Percentiles rank a stretch among this genome's conserved stretches.
Conservation (phyloP, 176 grass and related monocot species). For the Musa beccarii region DNA sequence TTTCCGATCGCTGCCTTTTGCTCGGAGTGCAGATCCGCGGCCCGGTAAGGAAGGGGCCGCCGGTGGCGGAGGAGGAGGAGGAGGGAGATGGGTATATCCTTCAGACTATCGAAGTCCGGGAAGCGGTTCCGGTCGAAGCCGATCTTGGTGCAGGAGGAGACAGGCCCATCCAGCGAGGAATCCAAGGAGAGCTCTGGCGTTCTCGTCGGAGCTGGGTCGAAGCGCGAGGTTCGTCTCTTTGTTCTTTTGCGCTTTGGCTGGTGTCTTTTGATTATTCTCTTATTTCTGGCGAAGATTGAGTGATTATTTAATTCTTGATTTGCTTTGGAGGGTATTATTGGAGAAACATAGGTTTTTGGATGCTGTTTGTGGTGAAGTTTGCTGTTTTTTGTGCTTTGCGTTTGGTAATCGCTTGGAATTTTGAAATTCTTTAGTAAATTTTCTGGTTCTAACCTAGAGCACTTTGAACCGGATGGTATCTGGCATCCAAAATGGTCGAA, state of each 20-base stretch:
- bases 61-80: background rate
- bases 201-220: background rate
- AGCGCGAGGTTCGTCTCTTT: constrained; percentile 21
- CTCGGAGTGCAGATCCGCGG: too few relatives aligned
- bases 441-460: background rate
- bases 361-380: too few relatives aligned
- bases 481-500: background rate
- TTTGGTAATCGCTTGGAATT: too few relatives aligned
- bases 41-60: background rate
- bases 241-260: background rate
- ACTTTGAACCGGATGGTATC: background rate
- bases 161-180: constrained; percentile 7
- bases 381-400: too few relatives aligned
- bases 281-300: background rate
- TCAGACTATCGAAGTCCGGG: constrained; percentile 64
- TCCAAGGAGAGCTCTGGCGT: constrained; percentile 20
- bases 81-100: constrained; percentile 62
- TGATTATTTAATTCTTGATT: background rate
- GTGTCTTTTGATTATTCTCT: background rate
- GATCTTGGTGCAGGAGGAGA: background rate
- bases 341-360: background rate
- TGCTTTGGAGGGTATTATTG: background rate
- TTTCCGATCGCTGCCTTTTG: too few relatives aligned
- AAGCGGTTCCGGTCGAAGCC: constrained; percentile 26
- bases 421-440: too few relatives aligned